Conservation (phyloP, 495 filamentous ascomycete species). For the Annulohypoxylon moriforme region DNA sequence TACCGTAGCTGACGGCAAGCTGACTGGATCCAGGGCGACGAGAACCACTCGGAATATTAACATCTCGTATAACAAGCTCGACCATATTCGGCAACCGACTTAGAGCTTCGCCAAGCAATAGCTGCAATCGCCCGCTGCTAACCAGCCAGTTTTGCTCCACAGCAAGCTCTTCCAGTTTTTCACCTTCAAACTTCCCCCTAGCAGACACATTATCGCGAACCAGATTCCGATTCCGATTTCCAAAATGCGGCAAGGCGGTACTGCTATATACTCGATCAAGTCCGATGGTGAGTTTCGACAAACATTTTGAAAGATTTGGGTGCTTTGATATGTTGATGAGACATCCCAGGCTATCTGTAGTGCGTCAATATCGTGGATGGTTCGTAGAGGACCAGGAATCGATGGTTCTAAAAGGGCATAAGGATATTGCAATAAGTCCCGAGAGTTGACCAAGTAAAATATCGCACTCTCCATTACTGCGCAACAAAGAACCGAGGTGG, state of each 20-base stretch:
- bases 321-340: conserved; percentile 45
- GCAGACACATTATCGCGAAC: conserved; percentile 4
- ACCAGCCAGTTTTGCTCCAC: conserved; percentile 44
- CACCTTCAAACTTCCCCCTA: conserved; percentile 28
- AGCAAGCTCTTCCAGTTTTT: conserved; percentile 37
- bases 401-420: not conserved
- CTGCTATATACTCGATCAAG: conserved; percentile 44
- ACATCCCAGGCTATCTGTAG: conserved; percentile 36
- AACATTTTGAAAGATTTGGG: conserved; percentile 46
- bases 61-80: conserved; percentile 53
- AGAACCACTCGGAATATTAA: conserved; percentile 26
- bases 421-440: not conserved
- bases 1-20: conserved; percentile 37
- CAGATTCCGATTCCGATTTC: not conserved
- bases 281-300: conserved; percentile 42
- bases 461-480: not conserved
- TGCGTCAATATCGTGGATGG: not conserved
- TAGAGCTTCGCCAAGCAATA: conserved; percentile 51
- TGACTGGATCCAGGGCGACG: conserved; percentile 20
- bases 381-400: not conserved
- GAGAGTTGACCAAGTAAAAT: not conserved
- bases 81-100: conserved; percentile 50
- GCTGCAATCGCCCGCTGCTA: conserved; percentile 34
- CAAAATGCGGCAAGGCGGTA: conserved; percentile 20
- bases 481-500: not conserved